Percentiles rank a stretch among this genome's conserved stretches.
Conservation (phyloP, 805 yeast species). For the Ogataea dorogensis region DNA sequence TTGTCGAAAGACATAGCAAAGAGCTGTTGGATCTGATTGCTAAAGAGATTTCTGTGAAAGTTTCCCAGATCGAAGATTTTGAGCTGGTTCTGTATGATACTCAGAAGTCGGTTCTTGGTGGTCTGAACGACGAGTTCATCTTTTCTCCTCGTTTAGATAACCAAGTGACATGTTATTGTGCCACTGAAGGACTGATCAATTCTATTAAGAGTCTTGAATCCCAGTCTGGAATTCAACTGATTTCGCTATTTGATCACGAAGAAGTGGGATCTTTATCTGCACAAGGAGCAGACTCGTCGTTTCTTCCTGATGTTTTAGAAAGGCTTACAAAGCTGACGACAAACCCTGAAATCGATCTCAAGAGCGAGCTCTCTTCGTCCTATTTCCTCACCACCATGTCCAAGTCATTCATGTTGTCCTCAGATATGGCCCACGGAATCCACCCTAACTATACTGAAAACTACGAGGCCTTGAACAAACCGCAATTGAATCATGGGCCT, state of each 20-base stretch:
- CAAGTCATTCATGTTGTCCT: conserved; percentile 82
- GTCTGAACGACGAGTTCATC: conserved; percentile 84
- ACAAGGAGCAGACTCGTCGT: conserved; percentile 95
- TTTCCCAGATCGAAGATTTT: conserved; percentile 76
- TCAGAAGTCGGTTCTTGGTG: conserved; percentile 82
- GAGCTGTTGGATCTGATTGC: conserved; percentile 71
- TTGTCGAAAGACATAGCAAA: conserved; percentile 72
- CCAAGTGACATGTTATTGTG: conserved; percentile 81
- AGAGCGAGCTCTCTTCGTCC: conserved; percentile 33
- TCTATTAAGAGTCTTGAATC: conserved; percentile 35
- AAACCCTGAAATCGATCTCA: conserved; percentile 38
- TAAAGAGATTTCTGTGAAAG: conserved; percentile 51
- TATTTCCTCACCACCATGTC: conserved; percentile 56
- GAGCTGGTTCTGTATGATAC: conserved; percentile 85
- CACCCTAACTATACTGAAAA: conserved; percentile 84
- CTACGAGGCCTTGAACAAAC: conserved; percentile 78
- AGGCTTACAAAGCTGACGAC: conserved; percentile 56
- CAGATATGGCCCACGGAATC: conserved; percentile 96
- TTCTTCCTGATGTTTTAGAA: conserved; percentile 73
- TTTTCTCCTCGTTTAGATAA: conserved; percentile 92
- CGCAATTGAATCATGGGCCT: conserved; percentile 84
- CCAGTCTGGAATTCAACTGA: conserved; percentile 63
- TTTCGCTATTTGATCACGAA: conserved; percentile 92
- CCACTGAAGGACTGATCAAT: conserved; percentile 66
- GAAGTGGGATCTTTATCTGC: conserved; percentile 93